A percentile compares a stretch with the other conserved stretches of the same genome.
These are phyloP conservation scores for Huntiella decipiens DNA, from an alignment of 2,329 filamentous ascomycete genomes.

Conservation along the genomic window DNA sequence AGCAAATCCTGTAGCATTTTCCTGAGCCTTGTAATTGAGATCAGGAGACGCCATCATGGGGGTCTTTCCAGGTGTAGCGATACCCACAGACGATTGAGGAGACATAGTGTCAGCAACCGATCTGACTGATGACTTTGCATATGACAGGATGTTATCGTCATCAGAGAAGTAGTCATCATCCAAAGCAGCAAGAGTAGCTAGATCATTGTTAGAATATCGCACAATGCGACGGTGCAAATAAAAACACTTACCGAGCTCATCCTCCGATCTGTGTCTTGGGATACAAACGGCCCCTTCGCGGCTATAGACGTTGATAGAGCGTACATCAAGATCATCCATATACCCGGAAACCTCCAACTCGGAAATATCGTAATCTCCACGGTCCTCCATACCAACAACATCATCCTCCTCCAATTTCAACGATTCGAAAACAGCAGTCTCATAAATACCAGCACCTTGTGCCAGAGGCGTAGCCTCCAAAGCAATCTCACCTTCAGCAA, in stretches of 20 bases:
- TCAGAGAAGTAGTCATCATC: constrained; percentile 4
- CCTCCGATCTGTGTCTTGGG: background rate
- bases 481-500: background rate
- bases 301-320: background rate
- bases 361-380: constrained; percentile 3
- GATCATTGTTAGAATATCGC: background rate
- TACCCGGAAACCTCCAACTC: constrained; percentile 1
- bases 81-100: background rate
- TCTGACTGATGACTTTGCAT: background rate
- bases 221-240: background rate
- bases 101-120: background rate
- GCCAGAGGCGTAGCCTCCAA: constrained; percentile 4
- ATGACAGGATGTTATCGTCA: background rate
- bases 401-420: constrained; percentile 1
- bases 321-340: constrained; percentile 2
- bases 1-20: background rate
- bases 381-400: constrained; percentile 1
- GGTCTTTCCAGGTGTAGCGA: background rate
- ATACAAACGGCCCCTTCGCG: background rate
- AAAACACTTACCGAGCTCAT: background rate
- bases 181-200: constrained; percentile 1
- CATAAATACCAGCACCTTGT: background rate
- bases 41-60: too few species aligned
- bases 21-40: background rate
- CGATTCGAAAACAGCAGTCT: background rate